A percentile compares a stretch with the other conserved stretches of the same genome.
Evolutionary conservation across 208 protist species (phyloP).

Genomic region (Trypanosoma caninum): DNA sequence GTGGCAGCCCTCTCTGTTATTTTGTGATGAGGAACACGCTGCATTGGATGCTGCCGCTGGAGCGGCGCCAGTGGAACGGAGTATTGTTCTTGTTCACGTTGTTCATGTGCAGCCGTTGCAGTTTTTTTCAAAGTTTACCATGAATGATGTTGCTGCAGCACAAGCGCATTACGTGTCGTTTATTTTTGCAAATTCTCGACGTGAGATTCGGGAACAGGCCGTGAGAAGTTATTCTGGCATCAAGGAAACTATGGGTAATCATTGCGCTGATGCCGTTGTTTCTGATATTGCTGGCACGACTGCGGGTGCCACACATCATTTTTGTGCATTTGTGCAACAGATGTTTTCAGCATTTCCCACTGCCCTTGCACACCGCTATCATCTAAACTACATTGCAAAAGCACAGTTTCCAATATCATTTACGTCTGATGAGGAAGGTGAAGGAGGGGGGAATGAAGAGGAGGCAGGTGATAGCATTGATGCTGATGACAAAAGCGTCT

Average conservation of each 20-base stretch:
- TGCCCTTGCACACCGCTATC: conserved; percentile 76
- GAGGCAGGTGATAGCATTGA: background rate
- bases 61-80: background rate
- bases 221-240: background rate
- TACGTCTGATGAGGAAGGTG: background rate
- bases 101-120: conserved; percentile 24
- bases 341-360: conserved; percentile 78
- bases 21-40: conserved; percentile 10
- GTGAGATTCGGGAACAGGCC: conserved; percentile 10
- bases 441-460: background rate
- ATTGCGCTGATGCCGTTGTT: background rate
- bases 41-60: background rate
- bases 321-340: conserved; percentile 42
- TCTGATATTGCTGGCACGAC: conserved; percentile 8
- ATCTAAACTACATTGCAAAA: conserved; percentile 62
- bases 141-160: background rate
- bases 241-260: too few species aligned
- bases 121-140: conserved; percentile 10
- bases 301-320: conserved; percentile 53
- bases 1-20: conserved; percentile 17
- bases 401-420: conserved; percentile 48
- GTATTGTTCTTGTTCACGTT: conserved; percentile 10
- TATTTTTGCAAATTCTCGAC: conserved; percentile 11
- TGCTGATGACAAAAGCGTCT: background rate
- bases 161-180: conserved; percentile 8